Base-by-base conservation (phyloP, 2,329 filamentous ascomycete species). In the Capronia americana region DNA sequence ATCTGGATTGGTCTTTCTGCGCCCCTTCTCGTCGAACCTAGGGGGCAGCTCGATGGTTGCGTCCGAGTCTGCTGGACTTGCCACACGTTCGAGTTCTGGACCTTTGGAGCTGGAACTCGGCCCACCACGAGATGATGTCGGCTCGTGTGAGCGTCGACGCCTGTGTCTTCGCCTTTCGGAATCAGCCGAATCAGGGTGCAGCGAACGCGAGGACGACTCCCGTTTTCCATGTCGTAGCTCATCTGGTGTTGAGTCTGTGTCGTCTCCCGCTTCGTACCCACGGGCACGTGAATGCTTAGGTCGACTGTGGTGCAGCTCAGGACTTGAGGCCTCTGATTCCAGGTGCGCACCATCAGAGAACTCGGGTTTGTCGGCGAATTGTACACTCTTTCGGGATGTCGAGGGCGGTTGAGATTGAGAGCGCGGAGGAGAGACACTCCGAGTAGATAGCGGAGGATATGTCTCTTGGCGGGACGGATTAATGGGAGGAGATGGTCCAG, bases 211-310 rank as follows among this genome's bases (percentile, higher is more conserved):
- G 8, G 63, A 64, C 3, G 64, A 56, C 5, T 69, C 69, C 24
- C 67, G 64, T 24, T 41, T 55, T 38, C 68, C 57, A 32, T 67
- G 65, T 2, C 61, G 46, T n/a, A 32, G 32, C 20, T 71, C 67
- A 30, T 71, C 70, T 11, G 64, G 51, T 3, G 70, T 68, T 7
- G 70, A 65, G 57, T 73, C 70, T 61, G 70, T 70, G 76, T 72
- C 69, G 61, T 81, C 79, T 63, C 80, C 79, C 1, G 78, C 77
- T 67, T 82, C 80, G 55, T 82, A 81, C 5, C 78, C 79, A 2
- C 69, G 70, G 61, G 54, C 59, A 17, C 65, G 55, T 32, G 66
- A 60, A 38, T 68, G 64, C 20, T 61, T 66, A 32, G 67, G 69
- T n/a, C 63, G 41, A 20, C 63, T 62, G 20, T 63, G 67, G 12